Conservation (phyloP, 495 filamentous ascomycete genomes). For the Trichoderma erinaceum region DNA sequence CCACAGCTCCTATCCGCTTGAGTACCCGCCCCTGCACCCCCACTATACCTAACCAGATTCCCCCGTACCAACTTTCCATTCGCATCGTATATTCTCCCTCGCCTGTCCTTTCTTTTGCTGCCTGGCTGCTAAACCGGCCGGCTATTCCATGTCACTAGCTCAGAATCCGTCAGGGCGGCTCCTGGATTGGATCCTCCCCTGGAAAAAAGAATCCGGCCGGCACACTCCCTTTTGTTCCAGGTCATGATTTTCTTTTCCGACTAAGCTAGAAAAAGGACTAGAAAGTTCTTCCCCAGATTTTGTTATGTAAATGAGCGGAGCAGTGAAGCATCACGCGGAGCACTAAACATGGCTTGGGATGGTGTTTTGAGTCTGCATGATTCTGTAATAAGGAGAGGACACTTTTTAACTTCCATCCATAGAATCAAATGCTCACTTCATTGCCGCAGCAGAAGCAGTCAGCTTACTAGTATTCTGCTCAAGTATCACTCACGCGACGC, state of each 20-base stretch:
- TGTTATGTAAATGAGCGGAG: slow-evolving; percentile 10
- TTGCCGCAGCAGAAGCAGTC: too few relatives aligned
- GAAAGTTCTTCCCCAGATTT: slow-evolving; percentile 11
- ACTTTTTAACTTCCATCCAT: too few relatives aligned
- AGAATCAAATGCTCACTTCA: too few relatives aligned
- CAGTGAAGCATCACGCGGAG: neutral
- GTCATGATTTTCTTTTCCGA: too few relatives aligned
- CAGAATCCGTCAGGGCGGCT: neutral
- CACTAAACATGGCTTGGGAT: neutral
- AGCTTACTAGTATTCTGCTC: too few relatives aligned
- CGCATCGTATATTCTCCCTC: neutral
- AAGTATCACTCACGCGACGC: too few relatives aligned
- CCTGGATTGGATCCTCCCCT: neutral
- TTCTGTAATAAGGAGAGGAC: too few relatives aligned
- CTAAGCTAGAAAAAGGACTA: neutral
- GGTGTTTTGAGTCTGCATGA: neutral
- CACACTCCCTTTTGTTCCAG: too few relatives aligned
- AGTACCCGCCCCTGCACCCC: neutral
- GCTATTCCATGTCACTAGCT: slow-evolving; percentile 7
- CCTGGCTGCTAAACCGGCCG: neutral
- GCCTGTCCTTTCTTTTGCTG: neutral
- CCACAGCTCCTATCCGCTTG: neutral
- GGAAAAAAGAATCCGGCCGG: neutral
- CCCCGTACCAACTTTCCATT: too few relatives aligned
- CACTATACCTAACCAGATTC: neutral